Conservation (phyloP, 352 stramenopile genomes). For the Ophiocytium majus region DNA sequence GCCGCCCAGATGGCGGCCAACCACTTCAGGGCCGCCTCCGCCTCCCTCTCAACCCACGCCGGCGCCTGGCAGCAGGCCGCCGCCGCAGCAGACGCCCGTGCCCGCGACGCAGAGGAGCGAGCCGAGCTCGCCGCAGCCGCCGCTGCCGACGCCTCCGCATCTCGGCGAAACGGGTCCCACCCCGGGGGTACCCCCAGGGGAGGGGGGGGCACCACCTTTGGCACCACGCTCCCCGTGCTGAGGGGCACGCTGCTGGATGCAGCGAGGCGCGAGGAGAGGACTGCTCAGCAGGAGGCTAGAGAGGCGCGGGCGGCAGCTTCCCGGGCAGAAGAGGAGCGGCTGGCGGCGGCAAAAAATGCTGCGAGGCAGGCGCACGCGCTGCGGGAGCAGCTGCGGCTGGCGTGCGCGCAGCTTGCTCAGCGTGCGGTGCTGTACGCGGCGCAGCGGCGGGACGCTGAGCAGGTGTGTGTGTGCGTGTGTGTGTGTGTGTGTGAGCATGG, state of each 20-base stretch:
- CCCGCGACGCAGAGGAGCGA: not conserved
- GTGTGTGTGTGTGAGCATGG: not conserved
- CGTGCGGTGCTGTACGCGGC: constrained; percentile 11
- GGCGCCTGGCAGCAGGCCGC: not conserved
- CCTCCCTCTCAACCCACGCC: not conserved
- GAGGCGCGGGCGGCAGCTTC: not conserved
- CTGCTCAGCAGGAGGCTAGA: not conserved
- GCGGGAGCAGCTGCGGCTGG: constrained; percentile 11
- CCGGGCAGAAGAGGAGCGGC: not conserved
- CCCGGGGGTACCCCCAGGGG: too few species aligned
- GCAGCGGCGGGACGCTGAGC: not conserved
- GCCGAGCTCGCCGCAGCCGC: not conserved
- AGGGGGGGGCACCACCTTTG: not conserved
- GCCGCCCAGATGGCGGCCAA: not conserved
- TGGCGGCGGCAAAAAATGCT: not conserved
- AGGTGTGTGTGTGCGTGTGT: not conserved
- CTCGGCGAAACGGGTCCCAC: too few species aligned
- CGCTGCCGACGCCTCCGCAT: not conserved
- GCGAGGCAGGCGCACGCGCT: not conserved
- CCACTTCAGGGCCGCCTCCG: not conserved
- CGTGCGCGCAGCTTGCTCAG: constrained; percentile 8
- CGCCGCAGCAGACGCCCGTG: not conserved
- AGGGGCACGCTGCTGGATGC: constrained; percentile 8
- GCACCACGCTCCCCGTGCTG: constrained; percentile 14
- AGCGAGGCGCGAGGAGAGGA: not conserved